Percentiles rank a stretch among this genome's conserved stretches.
Evolutionary conservation across 2,329 filamentous ascomycete genomes (phyloP).

Genomic region (Cytospora chrysosperma): DNA sequence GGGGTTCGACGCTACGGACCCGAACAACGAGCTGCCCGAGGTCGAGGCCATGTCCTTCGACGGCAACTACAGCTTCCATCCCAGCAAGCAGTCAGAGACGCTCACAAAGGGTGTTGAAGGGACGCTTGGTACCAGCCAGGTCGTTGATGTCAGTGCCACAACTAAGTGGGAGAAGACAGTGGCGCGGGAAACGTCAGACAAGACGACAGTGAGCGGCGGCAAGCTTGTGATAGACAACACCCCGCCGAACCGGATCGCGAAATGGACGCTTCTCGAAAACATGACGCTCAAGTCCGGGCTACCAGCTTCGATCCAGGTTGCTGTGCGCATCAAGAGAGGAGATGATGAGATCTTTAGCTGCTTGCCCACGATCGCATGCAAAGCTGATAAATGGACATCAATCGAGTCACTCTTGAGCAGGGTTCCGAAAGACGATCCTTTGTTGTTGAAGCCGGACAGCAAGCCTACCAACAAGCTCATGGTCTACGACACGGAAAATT

Average conservation of each 20-base stretch:
- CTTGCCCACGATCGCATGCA: constrained; percentile 30
- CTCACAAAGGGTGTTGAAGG: not conserved
- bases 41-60: constrained; percentile 6
- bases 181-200: constrained; percentile 24
- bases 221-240: constrained; percentile 26
- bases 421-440: constrained; percentile 25
- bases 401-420: constrained; percentile 29
- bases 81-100: constrained; percentile 1
- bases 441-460: constrained; percentile 25
- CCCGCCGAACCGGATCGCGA: constrained; percentile 26
- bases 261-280: constrained; percentile 32
- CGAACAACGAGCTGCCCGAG: not conserved
- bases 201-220: constrained; percentile 26
- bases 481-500: constrained; percentile 22
- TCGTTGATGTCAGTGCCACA: not conserved
- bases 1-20: constrained; percentile 23
- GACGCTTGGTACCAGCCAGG: not conserved
- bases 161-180: constrained; percentile 22
- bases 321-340: constrained; percentile 29
- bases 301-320: constrained; percentile 26
- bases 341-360: constrained; percentile 32
- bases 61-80: constrained; percentile 2
- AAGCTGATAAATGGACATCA: constrained; percentile 28
- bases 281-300: constrained; percentile 27
- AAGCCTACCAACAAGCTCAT: constrained; percentile 13